Evolutionary conservation across 2,329 filamentous ascomycete genomes (phyloP).

Genomic region (Curvularia lunata): DNA sequence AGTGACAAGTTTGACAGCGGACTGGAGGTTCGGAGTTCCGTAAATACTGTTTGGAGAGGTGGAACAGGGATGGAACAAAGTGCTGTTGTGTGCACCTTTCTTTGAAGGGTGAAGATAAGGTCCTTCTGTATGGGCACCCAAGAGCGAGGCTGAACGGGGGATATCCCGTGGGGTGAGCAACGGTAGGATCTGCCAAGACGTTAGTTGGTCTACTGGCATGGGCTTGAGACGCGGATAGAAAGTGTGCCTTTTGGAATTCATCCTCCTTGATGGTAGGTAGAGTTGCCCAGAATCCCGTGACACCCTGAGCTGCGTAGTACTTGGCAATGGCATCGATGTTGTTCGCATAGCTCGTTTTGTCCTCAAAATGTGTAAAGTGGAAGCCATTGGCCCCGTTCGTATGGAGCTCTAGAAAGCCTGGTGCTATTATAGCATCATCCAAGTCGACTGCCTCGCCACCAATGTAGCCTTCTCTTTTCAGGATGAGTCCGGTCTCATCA

Average conservation of each 20-base stretch:
- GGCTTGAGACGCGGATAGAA: neutral
- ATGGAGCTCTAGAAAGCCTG: conserved; percentile 63
- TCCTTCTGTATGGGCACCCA: conserved; percentile 64
- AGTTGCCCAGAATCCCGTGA: conserved; percentile 62
- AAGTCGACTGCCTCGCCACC: conserved; percentile 57
- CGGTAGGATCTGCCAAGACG: conserved; percentile 54
- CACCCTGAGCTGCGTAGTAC: conserved; percentile 59
- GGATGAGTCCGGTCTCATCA: conserved; percentile 53
- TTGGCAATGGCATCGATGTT: conserved; percentile 56
- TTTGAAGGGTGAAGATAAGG: conserved; percentile 61
- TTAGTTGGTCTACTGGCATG: conserved; percentile 10
- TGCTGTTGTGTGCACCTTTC: conserved; percentile 60
- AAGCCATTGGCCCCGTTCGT: conserved; percentile 62
- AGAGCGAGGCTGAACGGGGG: conserved; percentile 55
- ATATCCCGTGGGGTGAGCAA: conserved; percentile 54
- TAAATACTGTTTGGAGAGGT: conserved; percentile 52
- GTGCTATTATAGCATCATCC: conserved; percentile 58
- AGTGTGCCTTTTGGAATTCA: conserved; percentile 53
- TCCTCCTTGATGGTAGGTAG: conserved; percentile 58
- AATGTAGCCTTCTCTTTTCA: conserved; percentile 53
- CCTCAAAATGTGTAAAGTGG: conserved; percentile 60
- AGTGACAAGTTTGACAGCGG: conserved; percentile 58
- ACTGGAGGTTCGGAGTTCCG: conserved; percentile 51
- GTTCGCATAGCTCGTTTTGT: conserved; percentile 50
- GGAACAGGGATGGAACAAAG: conserved; percentile 52